These are phyloP conservation scores for Metarhizium anisopliae DNA, from an alignment of 2,329 filamentous ascomycete genomes.

Conservation along the genomic window DNA sequence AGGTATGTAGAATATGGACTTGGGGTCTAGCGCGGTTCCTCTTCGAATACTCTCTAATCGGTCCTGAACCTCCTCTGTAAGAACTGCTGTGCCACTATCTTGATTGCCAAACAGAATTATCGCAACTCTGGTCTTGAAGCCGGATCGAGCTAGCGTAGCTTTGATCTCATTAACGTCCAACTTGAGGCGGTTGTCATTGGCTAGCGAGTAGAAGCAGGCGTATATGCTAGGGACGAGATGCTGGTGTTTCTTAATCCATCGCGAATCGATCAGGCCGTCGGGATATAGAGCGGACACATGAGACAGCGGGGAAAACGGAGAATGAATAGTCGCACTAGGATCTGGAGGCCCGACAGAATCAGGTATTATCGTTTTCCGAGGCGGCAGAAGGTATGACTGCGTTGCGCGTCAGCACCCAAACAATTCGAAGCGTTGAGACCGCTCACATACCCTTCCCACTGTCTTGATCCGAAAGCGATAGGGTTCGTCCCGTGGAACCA, in stretches of 20 bases:
- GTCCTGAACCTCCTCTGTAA: conserved; percentile 61
- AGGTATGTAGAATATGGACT: conserved; percentile 77
- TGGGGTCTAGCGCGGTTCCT: conserved; percentile 72
- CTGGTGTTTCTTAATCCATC: conserved; percentile 88
- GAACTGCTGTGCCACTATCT: conserved; percentile 18
- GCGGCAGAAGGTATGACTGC: conserved; percentile 47
- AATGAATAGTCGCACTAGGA: conserved; percentile 60
- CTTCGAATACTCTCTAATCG: conserved; percentile 71
- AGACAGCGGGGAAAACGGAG: conserved; percentile 82
- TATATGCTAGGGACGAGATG: conserved; percentile 71
- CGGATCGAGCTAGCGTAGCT: conserved; percentile 54
- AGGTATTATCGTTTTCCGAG: conserved; percentile 45
- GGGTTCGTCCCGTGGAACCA: conserved; percentile 39
- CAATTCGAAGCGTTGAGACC: neutral
- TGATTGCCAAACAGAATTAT: conserved; percentile 45
- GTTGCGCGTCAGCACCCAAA: conserved; percentile 15
- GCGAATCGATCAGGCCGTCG: conserved; percentile 73
- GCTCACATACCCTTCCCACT: conserved; percentile 65
- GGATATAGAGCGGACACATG: conserved; percentile 77
- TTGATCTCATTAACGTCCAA: conserved; percentile 75
- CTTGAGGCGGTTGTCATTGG: conserved; percentile 78
- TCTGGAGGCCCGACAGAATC: conserved; percentile 39
- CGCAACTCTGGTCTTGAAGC: conserved; percentile 69
- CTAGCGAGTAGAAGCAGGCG: conserved; percentile 72
- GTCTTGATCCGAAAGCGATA: conserved; percentile 61